Evolutionary conservation across 495 filamentous ascomycete genomes (phyloP).

Genomic region (Penicillium goetzii): DNA sequence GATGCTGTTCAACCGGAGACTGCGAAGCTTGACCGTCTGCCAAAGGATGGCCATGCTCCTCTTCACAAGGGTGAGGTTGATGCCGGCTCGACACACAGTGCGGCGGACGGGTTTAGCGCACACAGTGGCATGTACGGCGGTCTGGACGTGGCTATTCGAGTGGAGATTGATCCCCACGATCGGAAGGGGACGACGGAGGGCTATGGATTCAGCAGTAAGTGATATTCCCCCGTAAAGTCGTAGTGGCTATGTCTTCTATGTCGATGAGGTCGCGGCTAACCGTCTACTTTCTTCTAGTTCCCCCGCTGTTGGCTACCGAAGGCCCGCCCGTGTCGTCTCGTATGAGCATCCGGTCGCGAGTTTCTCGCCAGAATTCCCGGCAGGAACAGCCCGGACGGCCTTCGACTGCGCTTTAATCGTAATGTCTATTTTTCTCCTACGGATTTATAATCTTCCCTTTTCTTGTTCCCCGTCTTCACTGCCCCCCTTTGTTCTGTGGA

Average conservation of each 20-base stretch:
- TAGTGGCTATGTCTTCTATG: neutral
- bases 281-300: conserved; percentile 26
- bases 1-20: conserved; percentile 17
- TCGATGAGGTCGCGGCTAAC: neutral
- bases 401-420: conserved; percentile 29
- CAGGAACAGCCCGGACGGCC: conserved; percentile 24
- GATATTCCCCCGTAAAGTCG: no score
- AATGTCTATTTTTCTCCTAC: neutral
- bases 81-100: conserved; percentile 67
- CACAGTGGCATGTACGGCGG: conserved; percentile 60
- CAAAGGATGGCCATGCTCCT: conserved; percentile 66
- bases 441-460: neutral
- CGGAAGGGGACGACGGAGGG: conserved; percentile 62
- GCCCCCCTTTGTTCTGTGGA: neutral
- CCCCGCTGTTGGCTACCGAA: conserved; percentile 32
- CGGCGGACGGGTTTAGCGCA: conserved; percentile 56
- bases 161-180: conserved; percentile 73
- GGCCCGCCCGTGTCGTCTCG: conserved; percentile 21
- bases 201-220: conserved; percentile 68
- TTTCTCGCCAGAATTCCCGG: conserved; percentile 19
- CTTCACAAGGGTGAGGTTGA: conserved; percentile 64
- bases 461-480: neutral
- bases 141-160: conserved; percentile 67
- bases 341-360: conserved; percentile 30
- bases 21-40: conserved; percentile 30